phyloP scores from a whole-genome alignment of 192 early-diverging fungal species.

The Haplosporangium gracile region DNA sequence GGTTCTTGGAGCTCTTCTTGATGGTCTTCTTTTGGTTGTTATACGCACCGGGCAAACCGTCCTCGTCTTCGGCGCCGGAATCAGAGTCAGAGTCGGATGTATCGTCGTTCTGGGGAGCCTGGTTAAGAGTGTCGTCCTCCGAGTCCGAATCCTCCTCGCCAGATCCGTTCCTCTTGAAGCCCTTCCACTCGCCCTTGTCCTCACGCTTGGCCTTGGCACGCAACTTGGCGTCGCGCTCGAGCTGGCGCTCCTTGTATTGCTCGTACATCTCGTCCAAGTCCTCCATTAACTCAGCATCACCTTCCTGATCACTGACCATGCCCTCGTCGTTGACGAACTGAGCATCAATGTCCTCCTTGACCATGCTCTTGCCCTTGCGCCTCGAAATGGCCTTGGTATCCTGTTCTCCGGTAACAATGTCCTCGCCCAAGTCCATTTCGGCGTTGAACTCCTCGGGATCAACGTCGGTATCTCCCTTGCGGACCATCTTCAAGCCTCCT shows the following conservation, averaged over 20 bases:
- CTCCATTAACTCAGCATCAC: slow-evolving; percentile 71
- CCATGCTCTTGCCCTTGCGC: slow-evolving; percentile 64
- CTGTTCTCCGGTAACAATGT: slow-evolving; percentile 59
- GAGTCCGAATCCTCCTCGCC: slow-evolving; percentile 57
- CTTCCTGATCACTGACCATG: slow-evolving; percentile 41
- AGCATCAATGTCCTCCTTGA: slow-evolving; percentile 48
- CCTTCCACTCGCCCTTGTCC: slow-evolving; percentile 77
- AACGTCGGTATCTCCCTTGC: slow-evolving; percentile 67
- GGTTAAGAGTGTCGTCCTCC: slow-evolving; percentile 30
- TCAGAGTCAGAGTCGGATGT: slow-evolving; percentile 55
- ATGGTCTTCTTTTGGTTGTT: slow-evolving; percentile 44
- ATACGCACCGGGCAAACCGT: slow-evolving; percentile 46
- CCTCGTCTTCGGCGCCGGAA: slow-evolving; percentile 60
- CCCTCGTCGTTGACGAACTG: slow-evolving; percentile 44
- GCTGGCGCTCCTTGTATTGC: slow-evolving; percentile 77
- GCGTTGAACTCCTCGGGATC: slow-evolving; percentile 56
- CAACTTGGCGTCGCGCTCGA: slow-evolving; percentile 81
- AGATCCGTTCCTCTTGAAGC: slow-evolving; percentile 66
- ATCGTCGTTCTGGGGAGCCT: slow-evolving; percentile 26
- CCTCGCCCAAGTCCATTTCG: slow-evolving; percentile 57
- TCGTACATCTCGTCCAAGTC: slow-evolving; percentile 79
- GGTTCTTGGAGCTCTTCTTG: slow-evolving; percentile 63
- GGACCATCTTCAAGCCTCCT: slow-evolving; percentile 63
- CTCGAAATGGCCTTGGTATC: slow-evolving; percentile 62
- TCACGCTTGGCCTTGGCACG: slow-evolving; percentile 78